These are phyloP conservation scores for Penicillium olsonii DNA, from an alignment of 2,329 filamentous ascomycete genomes.

Conservation along the genomic window DNA sequence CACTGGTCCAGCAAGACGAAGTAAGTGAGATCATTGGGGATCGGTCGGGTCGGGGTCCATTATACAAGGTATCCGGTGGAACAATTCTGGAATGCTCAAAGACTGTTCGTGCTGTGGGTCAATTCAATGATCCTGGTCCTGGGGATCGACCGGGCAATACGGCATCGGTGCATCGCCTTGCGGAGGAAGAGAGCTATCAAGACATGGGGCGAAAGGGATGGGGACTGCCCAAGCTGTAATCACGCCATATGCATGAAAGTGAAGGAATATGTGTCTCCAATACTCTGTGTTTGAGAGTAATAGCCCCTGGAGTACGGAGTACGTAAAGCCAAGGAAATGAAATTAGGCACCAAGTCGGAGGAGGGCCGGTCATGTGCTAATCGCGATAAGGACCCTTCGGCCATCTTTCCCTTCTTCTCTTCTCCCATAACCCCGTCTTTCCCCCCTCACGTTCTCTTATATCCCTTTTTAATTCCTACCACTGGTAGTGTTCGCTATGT, in stretches of 20 bases:
- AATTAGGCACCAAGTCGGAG: background rate
- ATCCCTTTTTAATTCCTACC: slow-evolving; percentile 3
- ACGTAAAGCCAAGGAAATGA: background rate
- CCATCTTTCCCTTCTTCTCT: slow-evolving; percentile 7
- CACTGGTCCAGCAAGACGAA: slow-evolving; percentile 53
- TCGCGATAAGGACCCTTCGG: slow-evolving; percentile 3
- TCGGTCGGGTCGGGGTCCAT: slow-evolving; percentile 28
- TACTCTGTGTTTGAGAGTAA: too few relatives aligned
- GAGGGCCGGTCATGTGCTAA: slow-evolving; percentile 7
- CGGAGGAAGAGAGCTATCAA: slow-evolving; percentile 53
- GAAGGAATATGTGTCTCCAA: background rate
- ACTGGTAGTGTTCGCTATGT: slow-evolving; percentile 31
- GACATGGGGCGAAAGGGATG: slow-evolving; percentile 52
- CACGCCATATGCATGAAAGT: slow-evolving; percentile 1
- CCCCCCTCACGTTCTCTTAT: slow-evolving; percentile 10
- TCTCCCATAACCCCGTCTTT: slow-evolving; percentile 1
- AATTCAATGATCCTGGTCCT: slow-evolving; percentile 58
- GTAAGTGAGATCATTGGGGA: slow-evolving; percentile 40
- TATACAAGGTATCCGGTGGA: slow-evolving; percentile 47
- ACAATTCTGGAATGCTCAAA: slow-evolving; percentile 60
- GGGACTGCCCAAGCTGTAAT: slow-evolving; percentile 43
- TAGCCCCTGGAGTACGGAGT: too few relatives aligned
- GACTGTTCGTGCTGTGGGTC: slow-evolving; percentile 52
- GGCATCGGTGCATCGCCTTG: slow-evolving; percentile 43
- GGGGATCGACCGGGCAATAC: slow-evolving; percentile 48